Evolutionary conservation across 2,329 filamentous ascomycete genomes (phyloP).

Genomic region (Septoria petroselini): DNA sequence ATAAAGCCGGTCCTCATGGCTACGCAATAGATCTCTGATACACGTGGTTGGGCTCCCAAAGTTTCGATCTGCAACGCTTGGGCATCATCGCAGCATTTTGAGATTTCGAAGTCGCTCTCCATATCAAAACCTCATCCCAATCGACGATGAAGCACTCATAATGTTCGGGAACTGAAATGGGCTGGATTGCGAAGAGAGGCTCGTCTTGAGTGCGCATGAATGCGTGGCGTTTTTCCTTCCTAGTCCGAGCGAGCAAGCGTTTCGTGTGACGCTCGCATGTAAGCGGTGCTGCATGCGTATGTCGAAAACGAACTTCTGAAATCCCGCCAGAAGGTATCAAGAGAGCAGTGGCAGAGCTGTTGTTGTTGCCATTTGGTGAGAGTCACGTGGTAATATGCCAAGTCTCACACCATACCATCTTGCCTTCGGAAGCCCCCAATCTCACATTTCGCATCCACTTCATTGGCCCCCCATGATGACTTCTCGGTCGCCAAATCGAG

Average conservation of each 20-base stretch:
- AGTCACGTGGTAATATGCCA: too few relatives aligned
- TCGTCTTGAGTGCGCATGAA: constrained; percentile 2
- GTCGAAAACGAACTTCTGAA: too few relatives aligned
- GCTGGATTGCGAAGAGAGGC: constrained; percentile 1
- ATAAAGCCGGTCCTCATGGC: too few relatives aligned
- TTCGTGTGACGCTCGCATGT: neutral
- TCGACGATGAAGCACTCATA: neutral
- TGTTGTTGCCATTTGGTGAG: too few relatives aligned
- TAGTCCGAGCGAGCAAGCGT: neutral
- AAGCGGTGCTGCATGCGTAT: neutral
- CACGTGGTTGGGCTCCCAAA: neutral
- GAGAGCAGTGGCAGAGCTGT: too few relatives aligned
- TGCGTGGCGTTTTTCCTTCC: constrained; percentile 7
- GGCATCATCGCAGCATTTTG: neutral
- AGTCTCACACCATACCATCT: too few relatives aligned
- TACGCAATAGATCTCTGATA: neutral
- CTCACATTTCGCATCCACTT: too few relatives aligned
- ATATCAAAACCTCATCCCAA: neutral
- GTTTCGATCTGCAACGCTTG: neutral
- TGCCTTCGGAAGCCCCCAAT: too few relatives aligned
- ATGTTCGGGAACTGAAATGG: neutral
- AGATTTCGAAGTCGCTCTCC: neutral
- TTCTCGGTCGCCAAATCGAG: too few relatives aligned
- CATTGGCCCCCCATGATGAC: too few relatives aligned
- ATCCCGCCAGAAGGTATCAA: too few relatives aligned